A percentile compares a stretch with the other conserved stretches of the same genome.
phyloP scores from a whole-genome alignment of 805 yeast species.

The Suhomyces canberraensis region DNA sequence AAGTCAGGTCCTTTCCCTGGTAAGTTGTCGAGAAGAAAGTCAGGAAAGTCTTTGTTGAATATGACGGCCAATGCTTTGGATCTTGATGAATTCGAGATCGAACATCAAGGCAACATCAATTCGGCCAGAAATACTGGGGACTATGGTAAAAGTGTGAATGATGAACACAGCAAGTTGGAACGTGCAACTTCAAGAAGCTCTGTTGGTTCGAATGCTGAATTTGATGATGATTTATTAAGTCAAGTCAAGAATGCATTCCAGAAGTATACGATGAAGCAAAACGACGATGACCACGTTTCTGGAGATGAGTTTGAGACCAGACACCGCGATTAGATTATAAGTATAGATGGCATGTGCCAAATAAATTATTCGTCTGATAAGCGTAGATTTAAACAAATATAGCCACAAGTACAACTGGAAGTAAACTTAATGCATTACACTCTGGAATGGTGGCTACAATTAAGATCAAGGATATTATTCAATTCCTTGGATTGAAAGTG shows the following conservation, averaged over 20 bases:
- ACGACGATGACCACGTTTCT: slow-evolving; percentile 40
- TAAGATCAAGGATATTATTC: not conserved
- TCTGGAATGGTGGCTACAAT: not conserved
- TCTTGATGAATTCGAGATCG: slow-evolving; percentile 58
- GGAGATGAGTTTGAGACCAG: slow-evolving; percentile 53
- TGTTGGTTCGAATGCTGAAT: slow-evolving; percentile 25
- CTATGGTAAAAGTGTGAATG: slow-evolving; percentile 18
- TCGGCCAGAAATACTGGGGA: slow-evolving; percentile 15
- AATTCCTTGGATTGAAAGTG: not conserved
- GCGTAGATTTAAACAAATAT: not conserved
- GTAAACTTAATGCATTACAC: not conserved
- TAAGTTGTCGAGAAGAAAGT: slow-evolving; percentile 58
- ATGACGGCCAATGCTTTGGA: slow-evolving; percentile 67
- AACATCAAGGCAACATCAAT: slow-evolving; percentile 14
- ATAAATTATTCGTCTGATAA: not conserved
- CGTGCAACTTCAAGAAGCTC: slow-evolving; percentile 24
- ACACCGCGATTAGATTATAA: not conserved
- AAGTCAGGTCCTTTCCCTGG: slow-evolving; percentile 51
- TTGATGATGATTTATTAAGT: slow-evolving; percentile 30
- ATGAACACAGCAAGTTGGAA: slow-evolving; percentile 16
- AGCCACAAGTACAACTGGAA: not conserved
- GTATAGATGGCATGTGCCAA: no score
- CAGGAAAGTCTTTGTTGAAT: slow-evolving; percentile 70
- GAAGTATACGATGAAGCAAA: slow-evolving; percentile 26
- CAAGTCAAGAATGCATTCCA: slow-evolving; percentile 37